Evolutionary conservation across 352 stramenopile genomes (phyloP), one percentile per base, ranked within the genome.

Genomic region (Pythium dissimile): DNA sequence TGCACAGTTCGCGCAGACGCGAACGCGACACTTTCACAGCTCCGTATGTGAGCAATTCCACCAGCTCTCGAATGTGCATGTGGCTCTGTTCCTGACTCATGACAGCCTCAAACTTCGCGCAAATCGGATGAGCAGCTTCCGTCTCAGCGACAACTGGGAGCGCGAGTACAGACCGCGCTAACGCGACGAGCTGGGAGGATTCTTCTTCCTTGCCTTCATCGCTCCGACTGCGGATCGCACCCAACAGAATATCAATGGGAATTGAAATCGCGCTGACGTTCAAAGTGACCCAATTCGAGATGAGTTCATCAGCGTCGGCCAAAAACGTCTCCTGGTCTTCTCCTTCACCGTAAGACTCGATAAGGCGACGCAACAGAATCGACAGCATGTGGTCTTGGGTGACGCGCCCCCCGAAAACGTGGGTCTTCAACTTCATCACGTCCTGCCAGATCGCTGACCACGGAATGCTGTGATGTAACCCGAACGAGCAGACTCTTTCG

Each of bases 381-480:
- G 75, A 71, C 6, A 89, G 55, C 21, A 91, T 84, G 21, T 54
- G 61, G 37, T 91, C 71, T 57, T 86, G 72, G 13, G 53, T 74
- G 1, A 89, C 32, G 16, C 72, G 67, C 24, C 86, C 79, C 2
- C 77, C 79, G 66, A 91, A 88, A 6, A 83, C 67, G 57, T 88
- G 81, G 8, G 78, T 77, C 66, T 91, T 87, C 20, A 91, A 54
- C 48, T 87, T 82, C 26, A 78, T 21, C n/a, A 71, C 77, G 50
- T 91, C 79, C 42, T 77, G 71, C 57, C 80, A 75, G 15, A 91
- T 65, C 30, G 71, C 68, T 15, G 78, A 67, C 81, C 81, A 91
- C 51, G 66, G 62, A 23, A 62, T 28, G 30, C 28, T 30, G 11
- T 64, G 31, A 3, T 66, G 37, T 1, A 86, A 64, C 9, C 62